Base-by-base conservation (phyloP, 768 basidiomycete species). In the Lactarius psammicola region DNA sequence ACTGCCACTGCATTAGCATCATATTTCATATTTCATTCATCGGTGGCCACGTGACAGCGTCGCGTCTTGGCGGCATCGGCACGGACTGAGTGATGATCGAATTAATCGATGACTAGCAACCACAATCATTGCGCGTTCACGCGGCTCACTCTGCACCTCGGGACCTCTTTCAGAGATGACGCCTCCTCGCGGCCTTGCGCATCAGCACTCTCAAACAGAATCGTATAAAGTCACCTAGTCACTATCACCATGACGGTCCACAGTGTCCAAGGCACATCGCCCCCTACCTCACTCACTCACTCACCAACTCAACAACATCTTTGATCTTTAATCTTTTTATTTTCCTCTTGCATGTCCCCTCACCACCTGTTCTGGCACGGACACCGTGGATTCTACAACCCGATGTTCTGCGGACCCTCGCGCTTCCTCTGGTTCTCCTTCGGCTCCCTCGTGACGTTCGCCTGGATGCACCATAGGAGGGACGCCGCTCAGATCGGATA, bases 361-460 rank as follows among this genome's bases (percentile, higher is more conserved):
- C 28, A 31, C n/a, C 42, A 49, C 23, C n/a, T 18, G 4, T 46
- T 46, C 6, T 40, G 51, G 49, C 11, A 66, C 57, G 5, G 53
- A 7, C 17, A 31, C 51, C 56, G 17, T 26, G 6, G 13, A 3
- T 23, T 9, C 26, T 49, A 15, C 8, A 26, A n/a, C 17, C 62
- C 42, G 53, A 36, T 67, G 42, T 63, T 51, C 49, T 51, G 0
- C 62, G 72, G 81, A 7, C 83, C 84, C n/a, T 83, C 83, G 53
- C 86, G 89, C 68, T 49, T 88, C 61, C 34, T 90, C 73, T 90
- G 89, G 89, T 88, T 90, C 79, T 10, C 81, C 70, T 23, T 89
- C 68, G 89, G 89, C 65, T 87, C 84, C 7, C 77, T 76, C 3
- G 70, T 68, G 31, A 76, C 78, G 0, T 72, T 74, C 28, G 76